Conservation (phyloP, 2,329 filamentous ascomycete genomes). For the Berkeleyomyces basicola region DNA sequence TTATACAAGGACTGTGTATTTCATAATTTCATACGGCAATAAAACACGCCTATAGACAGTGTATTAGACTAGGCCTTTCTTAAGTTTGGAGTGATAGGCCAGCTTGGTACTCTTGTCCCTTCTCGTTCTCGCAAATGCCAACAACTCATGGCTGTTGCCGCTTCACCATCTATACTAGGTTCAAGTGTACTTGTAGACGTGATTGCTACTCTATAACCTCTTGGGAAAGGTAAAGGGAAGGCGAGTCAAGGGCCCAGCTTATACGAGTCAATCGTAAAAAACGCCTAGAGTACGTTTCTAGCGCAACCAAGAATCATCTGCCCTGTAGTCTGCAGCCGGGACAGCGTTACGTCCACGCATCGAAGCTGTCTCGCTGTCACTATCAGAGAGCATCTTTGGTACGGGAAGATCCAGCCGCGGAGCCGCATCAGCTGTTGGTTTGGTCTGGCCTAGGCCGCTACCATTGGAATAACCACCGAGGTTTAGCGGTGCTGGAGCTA, state of each 20-base stretch:
- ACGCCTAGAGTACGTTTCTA: conserved; percentile 5
- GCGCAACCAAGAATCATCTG: conserved; percentile 13
- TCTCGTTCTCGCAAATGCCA: too few relatives aligned
- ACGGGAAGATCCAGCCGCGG: conserved; percentile 10
- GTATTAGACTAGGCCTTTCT: neutral
- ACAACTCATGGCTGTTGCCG: too few relatives aligned
- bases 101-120: too few relatives aligned
- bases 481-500: conserved; percentile 6
- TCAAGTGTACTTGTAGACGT: too few relatives aligned
- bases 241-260: too few relatives aligned
- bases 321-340: conserved; percentile 9
- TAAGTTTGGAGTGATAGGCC: too few relatives aligned
- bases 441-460: neutral
- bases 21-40: neutral
- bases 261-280: neutral
- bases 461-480: neutral
- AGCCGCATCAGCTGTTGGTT: neutral
- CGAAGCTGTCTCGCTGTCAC: conserved; percentile 9
- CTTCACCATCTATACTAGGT: too few relatives aligned
- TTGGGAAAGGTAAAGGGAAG: too few relatives aligned
- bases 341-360: conserved; percentile 4
- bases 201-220: too few relatives aligned
- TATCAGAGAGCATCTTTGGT: conserved; percentile 11
- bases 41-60: neutral
- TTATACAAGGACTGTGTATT: neutral